phyloP scores from a whole-genome alignment of 2,329 filamentous ascomycete species.

The Neofusicoccum cordaticola region DNA sequence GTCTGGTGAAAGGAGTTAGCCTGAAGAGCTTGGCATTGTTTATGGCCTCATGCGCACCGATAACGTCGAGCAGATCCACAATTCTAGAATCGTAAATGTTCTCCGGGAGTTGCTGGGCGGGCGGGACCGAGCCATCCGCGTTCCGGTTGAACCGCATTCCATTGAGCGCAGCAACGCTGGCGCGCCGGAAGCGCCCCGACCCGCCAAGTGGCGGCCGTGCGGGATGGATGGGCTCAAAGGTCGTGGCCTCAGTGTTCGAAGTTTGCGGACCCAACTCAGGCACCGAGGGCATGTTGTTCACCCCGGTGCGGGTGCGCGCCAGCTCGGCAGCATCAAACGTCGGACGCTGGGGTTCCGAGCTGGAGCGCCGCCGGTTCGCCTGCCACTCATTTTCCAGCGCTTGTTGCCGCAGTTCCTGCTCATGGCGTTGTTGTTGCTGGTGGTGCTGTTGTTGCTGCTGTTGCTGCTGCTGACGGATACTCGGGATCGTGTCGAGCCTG shows the following conservation, averaged over 20 bases:
- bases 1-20: conserved; percentile 49
- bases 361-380: conserved; percentile 14
- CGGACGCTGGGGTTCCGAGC: conserved; percentile 17
- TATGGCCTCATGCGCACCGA: conserved; percentile 52
- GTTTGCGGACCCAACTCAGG: background rate
- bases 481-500: conserved; percentile 6
- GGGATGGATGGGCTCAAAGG: conserved; percentile 1
- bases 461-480: background rate
- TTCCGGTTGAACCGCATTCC: background rate
- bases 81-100: conserved; percentile 59
- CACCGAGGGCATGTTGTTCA: conserved; percentile 15
- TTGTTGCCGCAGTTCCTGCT: background rate
- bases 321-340: conserved; percentile 3
- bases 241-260: background rate
- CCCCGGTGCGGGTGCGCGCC: background rate
- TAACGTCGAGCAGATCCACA: conserved; percentile 66
- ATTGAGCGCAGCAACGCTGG: conserved; percentile 7
- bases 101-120: background rate
- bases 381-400: conserved; percentile 7
- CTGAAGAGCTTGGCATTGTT: conserved; percentile 18
- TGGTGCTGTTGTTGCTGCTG: conserved; percentile 2
- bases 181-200: conserved; percentile 9
- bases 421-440: background rate
- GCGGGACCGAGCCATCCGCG: background rate
- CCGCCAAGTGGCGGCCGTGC: background rate